Base-by-base conservation (phyloP, 116 monocot genomes). In the Zostera marina region DNA sequence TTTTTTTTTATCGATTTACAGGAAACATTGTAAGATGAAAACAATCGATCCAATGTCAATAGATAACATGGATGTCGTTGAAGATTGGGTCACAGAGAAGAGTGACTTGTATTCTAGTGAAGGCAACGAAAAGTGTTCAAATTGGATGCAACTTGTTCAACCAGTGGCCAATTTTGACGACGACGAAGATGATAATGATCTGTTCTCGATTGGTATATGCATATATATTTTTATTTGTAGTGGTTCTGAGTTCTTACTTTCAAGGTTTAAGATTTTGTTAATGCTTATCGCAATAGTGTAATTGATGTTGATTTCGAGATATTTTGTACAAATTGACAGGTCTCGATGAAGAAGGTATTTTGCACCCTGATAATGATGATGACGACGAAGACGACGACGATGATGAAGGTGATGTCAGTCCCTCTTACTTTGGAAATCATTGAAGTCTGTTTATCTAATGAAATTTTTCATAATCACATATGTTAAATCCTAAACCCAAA, bases 71-170 rank as follows among this genome's bases (percentile, higher is more conserved):
- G 68, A 67, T 17, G 45, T 58, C 53, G 72, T 80, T 46, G 81
- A 76, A 63, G 89, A 90, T 41, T 90, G 98, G 98, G 63, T 86
- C 58, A 32, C 77, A 38, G 98, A 83, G 68, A 83, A 78, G 72
- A 72, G 52, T 40, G 76, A 59, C 12, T 17, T 78, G 21, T 66
- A 79, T 11, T 65, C 67, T 9, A 67, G 23, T 0, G 52, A 51
- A 0, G 66, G 72, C 25, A 70, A 67, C 32, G 32, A 0, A 32
- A 32, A 32, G 32, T 32, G 32, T 47, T 67, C 69, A 15, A 89
- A 68, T 49, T 98, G 98, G 98, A 74, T 68, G 69, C 66, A 72
- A 13, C 54, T 98, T 56, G 61, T 64, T 16, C 88, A 75, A 65
- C 80, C 82, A 8, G 20, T 68, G 11, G 24, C 42, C 32, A 39